phyloP scores from a whole-genome alignment of 768 basidiomycete species.

The Lactarius evosmus region DNA sequence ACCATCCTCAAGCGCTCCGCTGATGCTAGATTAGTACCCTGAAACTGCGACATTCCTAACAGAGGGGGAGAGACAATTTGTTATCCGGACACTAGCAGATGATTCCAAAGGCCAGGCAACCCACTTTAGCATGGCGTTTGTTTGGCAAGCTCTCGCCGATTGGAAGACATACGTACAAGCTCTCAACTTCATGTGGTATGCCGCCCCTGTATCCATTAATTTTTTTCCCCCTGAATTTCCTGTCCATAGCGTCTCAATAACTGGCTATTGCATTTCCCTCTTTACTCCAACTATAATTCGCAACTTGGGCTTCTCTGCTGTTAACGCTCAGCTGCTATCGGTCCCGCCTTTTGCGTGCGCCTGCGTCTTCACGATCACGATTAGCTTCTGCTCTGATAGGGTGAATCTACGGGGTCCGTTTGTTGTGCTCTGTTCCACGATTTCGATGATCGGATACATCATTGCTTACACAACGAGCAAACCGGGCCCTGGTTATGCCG shows the following conservation, averaged over 20 bases:
- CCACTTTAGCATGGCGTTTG: conserved; percentile 36
- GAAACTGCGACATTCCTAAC: conserved; percentile 45
- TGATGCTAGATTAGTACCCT: conserved; percentile 36
- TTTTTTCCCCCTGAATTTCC: neutral
- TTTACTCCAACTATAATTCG: conserved; percentile 38
- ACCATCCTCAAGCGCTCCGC: neutral
- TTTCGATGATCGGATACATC: conserved; percentile 52
- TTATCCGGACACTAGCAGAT: conserved; percentile 32
- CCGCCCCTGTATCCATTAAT: neutral
- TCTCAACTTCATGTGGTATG: conserved; percentile 36
- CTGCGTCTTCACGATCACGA: conserved; percentile 32
- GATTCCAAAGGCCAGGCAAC: conserved; percentile 35
- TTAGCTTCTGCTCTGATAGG: conserved; percentile 38
- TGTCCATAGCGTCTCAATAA: conserved; percentile 40
- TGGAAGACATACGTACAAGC: conserved; percentile 38
- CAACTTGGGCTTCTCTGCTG: conserved; percentile 46
- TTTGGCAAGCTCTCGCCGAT: conserved; percentile 36
- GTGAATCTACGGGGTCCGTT: conserved; percentile 47
- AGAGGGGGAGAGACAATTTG: conserved; percentile 35
- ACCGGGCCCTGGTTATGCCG: conserved; percentile 42
- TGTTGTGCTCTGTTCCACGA: conserved; percentile 41
- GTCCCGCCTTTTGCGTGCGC: conserved; percentile 38
- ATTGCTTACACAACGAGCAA: conserved; percentile 42
- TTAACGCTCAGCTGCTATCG: conserved; percentile 40
- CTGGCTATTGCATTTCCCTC: conserved; percentile 44